phyloP scores from a whole-genome alignment of 805 yeast genomes.

The Pichia manshurica region DNA sequence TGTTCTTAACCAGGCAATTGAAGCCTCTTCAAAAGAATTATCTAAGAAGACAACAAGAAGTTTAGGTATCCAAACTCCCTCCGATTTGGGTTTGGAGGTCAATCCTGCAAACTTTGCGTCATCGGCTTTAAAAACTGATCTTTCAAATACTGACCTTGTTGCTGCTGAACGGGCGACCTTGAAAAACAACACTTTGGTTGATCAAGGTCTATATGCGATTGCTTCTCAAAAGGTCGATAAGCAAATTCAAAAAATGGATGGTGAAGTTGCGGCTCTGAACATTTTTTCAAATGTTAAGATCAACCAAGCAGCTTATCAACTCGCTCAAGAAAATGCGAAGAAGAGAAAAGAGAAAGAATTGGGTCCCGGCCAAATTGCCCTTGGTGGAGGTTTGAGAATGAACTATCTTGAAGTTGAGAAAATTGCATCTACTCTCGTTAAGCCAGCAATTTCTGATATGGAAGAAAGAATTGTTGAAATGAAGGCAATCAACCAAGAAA shows the following conservation, averaged over 20 bases:
- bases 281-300: constrained; percentile 28
- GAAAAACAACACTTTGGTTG: constrained; percentile 34
- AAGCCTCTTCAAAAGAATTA: constrained; percentile 11
- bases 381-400: constrained; percentile 87
- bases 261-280: constrained; percentile 21
- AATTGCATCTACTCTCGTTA: constrained; percentile 73
- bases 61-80: constrained; percentile 38
- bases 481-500: constrained; percentile 56
- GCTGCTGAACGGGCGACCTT: constrained; percentile 34
- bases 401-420: constrained; percentile 68
- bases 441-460: constrained; percentile 77
- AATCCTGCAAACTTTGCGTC: constrained; percentile 45
- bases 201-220: constrained; percentile 39
- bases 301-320: constrained; percentile 67
- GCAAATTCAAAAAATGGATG: constrained; percentile 25
- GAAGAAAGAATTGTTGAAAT: constrained; percentile 54
- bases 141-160: constrained; percentile 26
- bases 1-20: constrained; percentile 13
- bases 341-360: constrained; percentile 42
- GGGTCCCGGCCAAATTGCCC: constrained; percentile 51
- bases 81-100: constrained; percentile 27
- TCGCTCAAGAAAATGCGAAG: constrained; percentile 65
- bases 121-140: constrained; percentile 39
- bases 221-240: constrained; percentile 48
- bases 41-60: constrained; percentile 16